Conservation (phyloP, 768 basidiomycete species). For the Cyathus striatus region DNA sequence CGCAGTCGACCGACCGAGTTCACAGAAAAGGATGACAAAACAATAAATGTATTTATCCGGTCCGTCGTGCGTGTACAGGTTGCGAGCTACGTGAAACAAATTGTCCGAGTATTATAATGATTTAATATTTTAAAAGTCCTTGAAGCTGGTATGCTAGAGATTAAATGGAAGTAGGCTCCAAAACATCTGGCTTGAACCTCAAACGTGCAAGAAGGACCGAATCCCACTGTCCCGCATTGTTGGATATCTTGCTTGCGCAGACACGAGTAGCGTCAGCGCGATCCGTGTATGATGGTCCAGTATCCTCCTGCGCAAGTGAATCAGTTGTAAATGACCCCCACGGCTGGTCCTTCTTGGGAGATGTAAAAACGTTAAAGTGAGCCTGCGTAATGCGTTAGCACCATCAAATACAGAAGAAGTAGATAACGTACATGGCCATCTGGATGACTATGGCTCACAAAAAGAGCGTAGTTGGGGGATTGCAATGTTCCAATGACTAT, state of each 20-base stretch:
- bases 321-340: conserved; percentile 76
- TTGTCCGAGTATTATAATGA: too few relatives aligned
- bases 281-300: conserved; percentile 47
- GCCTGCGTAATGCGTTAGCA: conserved; percentile 29
- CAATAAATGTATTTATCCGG: too few relatives aligned
- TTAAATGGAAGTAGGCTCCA: conserved; percentile 44
- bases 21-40: too few relatives aligned
- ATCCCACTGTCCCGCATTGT: conserved; percentile 33
- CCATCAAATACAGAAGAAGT: conserved; percentile 7
- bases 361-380: conserved; percentile 67
- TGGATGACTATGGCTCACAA: conserved; percentile 42
- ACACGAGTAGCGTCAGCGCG: conserved; percentile 22
- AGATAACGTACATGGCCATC: conserved; percentile 24
- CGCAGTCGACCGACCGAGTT: too few relatives aligned
- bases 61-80: too few relatives aligned
- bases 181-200: conserved; percentile 58
- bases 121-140: too few relatives aligned
- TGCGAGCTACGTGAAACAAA: too few relatives aligned
- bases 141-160: too few relatives aligned
- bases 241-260: conserved; percentile 53
- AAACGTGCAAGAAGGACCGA: conserved; percentile 60
- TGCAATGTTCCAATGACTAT: conserved; percentile 52
- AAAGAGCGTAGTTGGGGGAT: conserved; percentile 52
- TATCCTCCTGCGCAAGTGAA: conserved; percentile 31
- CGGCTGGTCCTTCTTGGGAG: conserved; percentile 44